Evolutionary conservation across 345 rosid genomes (phyloP).

Genomic region (Arabis hirsuta): DNA sequence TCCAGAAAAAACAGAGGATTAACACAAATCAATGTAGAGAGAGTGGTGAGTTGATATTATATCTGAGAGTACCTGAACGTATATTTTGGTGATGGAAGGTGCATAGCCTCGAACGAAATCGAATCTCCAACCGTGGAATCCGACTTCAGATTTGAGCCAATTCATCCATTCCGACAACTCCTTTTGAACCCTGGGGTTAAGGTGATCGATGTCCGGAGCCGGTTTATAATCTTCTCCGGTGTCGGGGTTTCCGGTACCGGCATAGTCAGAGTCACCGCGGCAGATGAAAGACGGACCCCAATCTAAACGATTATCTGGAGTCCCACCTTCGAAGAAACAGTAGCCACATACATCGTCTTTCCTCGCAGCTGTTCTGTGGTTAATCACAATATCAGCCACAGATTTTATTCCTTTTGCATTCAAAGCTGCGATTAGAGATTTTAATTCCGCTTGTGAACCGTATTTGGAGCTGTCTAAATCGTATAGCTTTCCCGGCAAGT

Average conservation of each 20-base stretch:
- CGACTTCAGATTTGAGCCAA: constrained; percentile 77
- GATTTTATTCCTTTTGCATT: constrained; percentile 63
- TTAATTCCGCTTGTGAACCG: constrained; percentile 61
- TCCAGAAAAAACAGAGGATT: background rate
- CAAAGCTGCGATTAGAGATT: constrained; percentile 58
- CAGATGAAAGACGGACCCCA: constrained; percentile 88
- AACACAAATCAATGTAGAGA: no score
- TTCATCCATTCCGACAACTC: constrained; percentile 92
- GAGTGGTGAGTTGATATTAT: no score
- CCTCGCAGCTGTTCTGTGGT: constrained; percentile 81
- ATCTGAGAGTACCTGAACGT: constrained; percentile 27
- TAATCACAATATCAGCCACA: constrained; percentile 84
- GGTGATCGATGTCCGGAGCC: constrained; percentile 91
- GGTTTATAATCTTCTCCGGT: constrained; percentile 52
- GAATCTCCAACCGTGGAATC: constrained; percentile 81
- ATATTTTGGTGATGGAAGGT: constrained; percentile 57
- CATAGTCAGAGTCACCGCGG: constrained; percentile 50
- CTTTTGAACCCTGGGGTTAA: constrained; percentile 63
- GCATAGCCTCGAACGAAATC: constrained; percentile 76
- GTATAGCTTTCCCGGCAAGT: constrained; percentile 87
- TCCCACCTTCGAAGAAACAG: constrained; percentile 85
- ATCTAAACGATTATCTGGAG: constrained; percentile 73
- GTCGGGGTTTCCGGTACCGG: constrained; percentile 77
- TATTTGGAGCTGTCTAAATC: constrained; percentile 74
- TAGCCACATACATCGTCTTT: constrained; percentile 67